These are phyloP conservation scores for Vanrija sp. DNA, from an alignment of 1,284 basidiomycete species.

Conservation along the genomic window DNA sequence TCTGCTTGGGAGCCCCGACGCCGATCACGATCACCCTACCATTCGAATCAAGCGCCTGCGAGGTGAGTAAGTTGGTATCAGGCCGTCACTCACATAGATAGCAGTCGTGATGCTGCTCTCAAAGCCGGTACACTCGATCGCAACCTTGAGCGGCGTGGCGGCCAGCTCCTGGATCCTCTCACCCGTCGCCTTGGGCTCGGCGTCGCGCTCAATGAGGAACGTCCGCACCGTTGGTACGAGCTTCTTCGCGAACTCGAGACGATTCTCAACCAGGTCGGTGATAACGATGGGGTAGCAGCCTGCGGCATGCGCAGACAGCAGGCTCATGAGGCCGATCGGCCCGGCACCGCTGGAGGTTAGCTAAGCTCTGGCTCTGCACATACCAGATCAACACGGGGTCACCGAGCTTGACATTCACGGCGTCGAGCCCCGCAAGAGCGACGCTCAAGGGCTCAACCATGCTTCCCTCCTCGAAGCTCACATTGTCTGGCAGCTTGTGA, in stretches of 20 bases:
- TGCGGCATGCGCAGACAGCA: slow-evolving; percentile 53
- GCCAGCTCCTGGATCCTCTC: slow-evolving; percentile 38
- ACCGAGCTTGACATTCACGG: slow-evolving; percentile 51
- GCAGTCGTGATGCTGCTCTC: slow-evolving; percentile 79
- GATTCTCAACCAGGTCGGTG: slow-evolving; percentile 52
- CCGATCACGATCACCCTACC: slow-evolving; percentile 55
- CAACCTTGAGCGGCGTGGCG: slow-evolving; percentile 32
- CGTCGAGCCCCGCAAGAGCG: slow-evolving; percentile 53
- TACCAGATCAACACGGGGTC: slow-evolving; percentile 51
- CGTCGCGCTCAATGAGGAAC: slow-evolving; percentile 38
- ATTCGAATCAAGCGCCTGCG: slow-evolving; percentile 47
- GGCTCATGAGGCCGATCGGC: slow-evolving; percentile 54
- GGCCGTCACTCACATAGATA: slow-evolving; percentile 55
- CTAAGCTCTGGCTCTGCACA: slow-evolving; percentile 10
- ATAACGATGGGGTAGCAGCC: slow-evolving; percentile 55
- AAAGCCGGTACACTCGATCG: slow-evolving; percentile 64
- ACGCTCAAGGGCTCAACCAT: slow-evolving; percentile 55
- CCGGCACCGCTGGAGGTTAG: slow-evolving; percentile 45
- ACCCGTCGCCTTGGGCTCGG: slow-evolving; percentile 36
- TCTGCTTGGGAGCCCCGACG: slow-evolving; percentile 50
- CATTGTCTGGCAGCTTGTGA: slow-evolving; percentile 52
- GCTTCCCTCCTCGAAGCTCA: slow-evolving; percentile 54
- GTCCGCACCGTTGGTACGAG: slow-evolving; percentile 52
- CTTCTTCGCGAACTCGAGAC: slow-evolving; percentile 54
- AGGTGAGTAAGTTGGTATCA: background rate